Base-by-base conservation (phyloP, 2,329 filamentous ascomycete species). In the Calonectria leucothoes region DNA sequence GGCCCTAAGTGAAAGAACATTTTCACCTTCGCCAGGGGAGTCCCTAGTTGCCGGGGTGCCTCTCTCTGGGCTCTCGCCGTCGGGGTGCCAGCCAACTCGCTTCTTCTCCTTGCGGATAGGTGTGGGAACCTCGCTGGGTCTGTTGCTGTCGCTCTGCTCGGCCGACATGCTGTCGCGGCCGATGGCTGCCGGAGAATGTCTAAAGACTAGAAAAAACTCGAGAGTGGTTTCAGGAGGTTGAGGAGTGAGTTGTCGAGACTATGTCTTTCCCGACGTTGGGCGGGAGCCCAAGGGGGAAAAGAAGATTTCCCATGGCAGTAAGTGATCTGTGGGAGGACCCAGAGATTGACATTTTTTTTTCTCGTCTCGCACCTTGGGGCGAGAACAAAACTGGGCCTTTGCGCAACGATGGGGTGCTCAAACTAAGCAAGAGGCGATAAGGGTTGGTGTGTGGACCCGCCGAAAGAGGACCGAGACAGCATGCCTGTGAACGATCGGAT, bases 101-200 rank as follows among this genome's bases (percentile, higher is more conserved):
- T 86, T 86, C 82, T 86, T 86, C 65, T 84, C 83, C 75, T 79
- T 86, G 64, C 79, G 82, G 66, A 76, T 71, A 29, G 83, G 82
- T 39, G 82, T 82, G 69, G 79, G 76, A 70, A 80, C 76, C 76
- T 81, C 80, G 59, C 78, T 82, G 23, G 78, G 75, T 29, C 76
- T 77, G 65, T 74, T 77, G 72, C 77, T 82, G 72, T 80, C 81
- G 71, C 77, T 81, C 31, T 77, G 75, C 64, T 81, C 77, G 71
- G 76, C 70, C 69, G 74, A 69, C 79, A 81, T 80, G 63, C 52
- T 66, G 61, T 61, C 63, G 64, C 42, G 70, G 65, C 67, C 29
- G 52, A 67, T 33, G 45, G 23, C 6, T 66, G 66, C 59, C 59
- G 39, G 64, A 66, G 33, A 63, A 31, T 49, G 39, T 42, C 42